Evolutionary conservation across 768 basidiomycete genomes (phyloP).

Genomic region (Mycena sanguinolenta): DNA sequence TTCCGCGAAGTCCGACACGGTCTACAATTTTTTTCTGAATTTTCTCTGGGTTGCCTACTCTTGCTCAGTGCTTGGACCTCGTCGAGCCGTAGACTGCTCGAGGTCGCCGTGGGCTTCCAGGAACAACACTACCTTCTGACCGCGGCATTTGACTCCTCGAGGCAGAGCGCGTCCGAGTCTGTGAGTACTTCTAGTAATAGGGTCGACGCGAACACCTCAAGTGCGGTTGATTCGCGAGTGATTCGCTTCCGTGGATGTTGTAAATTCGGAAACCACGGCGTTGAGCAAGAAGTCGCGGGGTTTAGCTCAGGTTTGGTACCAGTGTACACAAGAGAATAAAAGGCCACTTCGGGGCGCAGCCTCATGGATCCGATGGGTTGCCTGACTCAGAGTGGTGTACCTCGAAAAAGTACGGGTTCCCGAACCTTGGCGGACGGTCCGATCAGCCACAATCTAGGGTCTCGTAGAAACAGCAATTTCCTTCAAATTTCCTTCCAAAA

Average conservation of each 20-base stretch:
- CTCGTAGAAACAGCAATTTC: not conserved
- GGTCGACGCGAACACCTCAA: not conserved
- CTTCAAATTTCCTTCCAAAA: too few relatives aligned
- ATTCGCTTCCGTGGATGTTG: conserved; percentile 10
- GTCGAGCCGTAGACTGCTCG: not conserved
- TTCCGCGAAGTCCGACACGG: too few relatives aligned
- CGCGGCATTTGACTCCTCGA: conserved; percentile 21
- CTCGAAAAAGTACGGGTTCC: conserved; percentile 6
- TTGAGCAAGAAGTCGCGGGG: too few relatives aligned
- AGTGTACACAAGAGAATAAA: not conserved
- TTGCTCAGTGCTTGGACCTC: not conserved
- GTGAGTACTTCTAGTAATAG: conserved; percentile 11
- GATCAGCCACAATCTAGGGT: conserved; percentile 2
- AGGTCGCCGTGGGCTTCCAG: not conserved
- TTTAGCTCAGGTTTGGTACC: not conserved
- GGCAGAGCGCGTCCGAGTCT: not conserved
- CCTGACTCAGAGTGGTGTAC: not conserved
- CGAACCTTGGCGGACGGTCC: conserved; percentile 10
- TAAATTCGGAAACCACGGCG: not conserved
- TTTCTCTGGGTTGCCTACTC: not conserved
- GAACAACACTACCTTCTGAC: conserved; percentile 6
- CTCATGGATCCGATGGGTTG: not conserved
- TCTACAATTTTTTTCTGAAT: not conserved
- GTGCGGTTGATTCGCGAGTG: not conserved
- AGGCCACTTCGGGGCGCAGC: too few relatives aligned